phyloP scores from a whole-genome alignment of 176 grass and related monocot genomes.

The Oryza longistaminata region DNA sequence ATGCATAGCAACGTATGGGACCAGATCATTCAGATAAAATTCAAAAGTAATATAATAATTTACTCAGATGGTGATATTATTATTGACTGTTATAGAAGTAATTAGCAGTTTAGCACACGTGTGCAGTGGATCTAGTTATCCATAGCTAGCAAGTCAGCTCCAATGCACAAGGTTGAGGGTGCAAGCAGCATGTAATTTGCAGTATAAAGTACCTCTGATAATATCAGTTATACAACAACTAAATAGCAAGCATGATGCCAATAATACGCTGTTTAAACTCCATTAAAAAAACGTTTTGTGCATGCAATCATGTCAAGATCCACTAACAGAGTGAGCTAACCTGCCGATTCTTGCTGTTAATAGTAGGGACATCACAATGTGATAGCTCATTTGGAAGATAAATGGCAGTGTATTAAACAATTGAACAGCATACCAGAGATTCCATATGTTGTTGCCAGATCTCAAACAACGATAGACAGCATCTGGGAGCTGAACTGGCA shows the following conservation, averaged over 20 bases:
- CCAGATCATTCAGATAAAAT: too few relatives aligned
- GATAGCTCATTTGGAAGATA: constrained; percentile 1
- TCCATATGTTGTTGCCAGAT: neutral
- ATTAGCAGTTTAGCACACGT: neutral
- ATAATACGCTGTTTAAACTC: neutral
- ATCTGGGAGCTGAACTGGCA: constrained; percentile 17
- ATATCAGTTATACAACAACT: neutral
- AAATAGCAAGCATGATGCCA: neutral
- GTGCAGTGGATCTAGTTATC: neutral
- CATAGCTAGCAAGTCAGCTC: constrained; percentile 15
- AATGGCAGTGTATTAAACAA: neutral
- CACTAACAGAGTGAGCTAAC: neutral
- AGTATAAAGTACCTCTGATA: constrained; percentile 5
- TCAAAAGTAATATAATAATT: neutral
- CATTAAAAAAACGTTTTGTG: neutral
- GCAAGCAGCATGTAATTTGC: neutral
- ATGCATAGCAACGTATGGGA: neutral
- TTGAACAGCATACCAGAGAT: neutral
- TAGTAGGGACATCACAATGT: constrained; percentile 15
- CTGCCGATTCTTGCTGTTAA: constrained; percentile 26
- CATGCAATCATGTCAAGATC: neutral
- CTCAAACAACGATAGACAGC: constrained; percentile 17
- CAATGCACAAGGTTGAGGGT: neutral
- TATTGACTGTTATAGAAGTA: neutral
- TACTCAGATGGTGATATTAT: neutral